Evolutionary conservation across 306 rosid species (phyloP), one percentile per base, ranked within the genome.

Genomic region (Begonia masoniana): DNA sequence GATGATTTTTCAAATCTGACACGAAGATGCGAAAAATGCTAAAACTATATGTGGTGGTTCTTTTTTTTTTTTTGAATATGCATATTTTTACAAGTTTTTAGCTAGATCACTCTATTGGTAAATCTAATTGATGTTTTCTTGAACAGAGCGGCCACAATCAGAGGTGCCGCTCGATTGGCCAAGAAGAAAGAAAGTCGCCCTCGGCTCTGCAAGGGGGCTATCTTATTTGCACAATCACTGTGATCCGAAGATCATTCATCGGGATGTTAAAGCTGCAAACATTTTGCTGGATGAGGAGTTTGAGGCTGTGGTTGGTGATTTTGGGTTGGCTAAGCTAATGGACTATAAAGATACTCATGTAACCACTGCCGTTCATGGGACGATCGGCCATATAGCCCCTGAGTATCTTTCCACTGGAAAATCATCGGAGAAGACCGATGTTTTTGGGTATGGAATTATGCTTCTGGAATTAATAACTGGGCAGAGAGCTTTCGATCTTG

Each of bases 321-420:
- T 61, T 11, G 66, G 66, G 42, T 55, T 61, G 13, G 66, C 66
- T 14, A 61, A 61, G 13, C 51, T 61, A 15, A 61, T 61, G 58
- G 66, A 61, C 45, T 52, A 61, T 58, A 61, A 61, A 54, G 66
- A 61, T 39, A 61, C 66, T 0, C 66, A 61, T 9, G 66, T 61
- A 13, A 61, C 66, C 23, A 61, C 66, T 3, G 66, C 66, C 1
- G 66, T 61, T 10, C 13, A 50, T n/a, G 66, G 66, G 16, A 61
- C 66, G 1, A 61, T 61, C 41, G 66, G 66, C 8, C 66, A 61
- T 52, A 61, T 61, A 52, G 66, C 58, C 15, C 66, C 66, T 0
- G 66, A 61, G 58, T 61, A 61, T 61, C 66, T 61, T 51, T 61
- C 66, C 13, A 61, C 66, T 21, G 66, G 66, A 26, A 61, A 61